Evolutionary conservation across 495 filamentous ascomycete species (phyloP), one percentile per base, ranked within the genome.

Genomic region (Hypoxylon fragiforme): DNA sequence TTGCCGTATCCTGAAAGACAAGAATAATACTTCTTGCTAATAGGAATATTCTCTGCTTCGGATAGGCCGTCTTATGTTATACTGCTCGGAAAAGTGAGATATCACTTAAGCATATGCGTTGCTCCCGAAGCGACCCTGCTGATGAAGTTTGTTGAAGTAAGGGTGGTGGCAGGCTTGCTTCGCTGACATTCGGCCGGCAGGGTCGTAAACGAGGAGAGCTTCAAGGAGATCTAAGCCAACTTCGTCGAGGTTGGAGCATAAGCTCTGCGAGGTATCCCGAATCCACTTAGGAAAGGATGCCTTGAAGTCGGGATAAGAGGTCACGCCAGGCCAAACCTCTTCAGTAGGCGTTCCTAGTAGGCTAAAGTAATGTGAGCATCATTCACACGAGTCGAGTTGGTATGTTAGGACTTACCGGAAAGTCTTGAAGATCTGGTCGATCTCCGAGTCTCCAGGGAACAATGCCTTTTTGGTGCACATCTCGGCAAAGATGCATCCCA

Each of bases 341-440:
- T 99, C 94, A 34, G 85, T 85, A 2, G 94, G 94, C 4, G 94
- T 99, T 57, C 95, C 95, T 38, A 97, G 83, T 20, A 95, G 73
- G 46, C 94, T 96, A 64, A 5, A 26, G 11, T 44, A 9, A 9
- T 35, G 46, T 54, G 4, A 45, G 44, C 31, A 42, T 44, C 13
- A 18, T 15, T 26, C 18, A 18, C 51, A 18, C 26, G 12, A 9
- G 34, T 34, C 44, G 18, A 3, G 31, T 20, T 35, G 40, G 9
- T 16, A 8, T 38, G 31, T 7, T 2, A 5, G n/a, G 5, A 71
- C 83, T 60, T 75, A 94, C 91, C 86, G 81, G 85, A 99, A 99
- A 62, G 97, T 99, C 75, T 96, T 97, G 80, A 97, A 97, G 63
- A 99, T 97, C 75, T 99, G 95, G 63, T 99, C 94, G 72, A 99